Base-by-base conservation (phyloP, 2,329 filamentous ascomycete genomes). In the Aspergillaceae sp. region DNA sequence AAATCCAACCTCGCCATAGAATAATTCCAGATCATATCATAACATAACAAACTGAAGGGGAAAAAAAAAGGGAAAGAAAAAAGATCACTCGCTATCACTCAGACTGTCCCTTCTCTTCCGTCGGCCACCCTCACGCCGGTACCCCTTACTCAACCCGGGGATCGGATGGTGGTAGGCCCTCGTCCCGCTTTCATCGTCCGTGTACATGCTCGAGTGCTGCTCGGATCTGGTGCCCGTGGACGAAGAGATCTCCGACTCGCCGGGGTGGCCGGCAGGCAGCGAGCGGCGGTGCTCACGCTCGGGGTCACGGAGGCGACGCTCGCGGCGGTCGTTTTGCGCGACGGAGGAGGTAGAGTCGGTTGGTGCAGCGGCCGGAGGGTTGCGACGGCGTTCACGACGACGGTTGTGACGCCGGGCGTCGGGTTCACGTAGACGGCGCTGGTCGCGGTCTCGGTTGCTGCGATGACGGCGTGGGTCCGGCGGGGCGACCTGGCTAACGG, bases 111-210 rank as follows among this genome's bases (percentile, higher is more conserved):
- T 67, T 40, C 74, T 61, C 11, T 66, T 63, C 34, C 72, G 65
- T n/a, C 59, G 56, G 11, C 59, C 57, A 8, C 57, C 58, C 33
- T 66, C 63, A 29, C 66, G 65, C 7, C 67, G 61, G 45, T 70
- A 70, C 7, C 66, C 68, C 51, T 67, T 66, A 48, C 69, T 75
- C 55, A 80, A 53, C 0, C 74, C 76, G 0, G 78, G 76, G 42
- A 81, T 76, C 6, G 77, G 71, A 61, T 78, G 77, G 28, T 74
- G 73, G 55, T 81, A 81, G 41, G 68, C 70, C 60, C 76, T 78
- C 8, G 74, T 77, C 7, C 76, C 74, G 0, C 67, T 66, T 4
- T 66, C 67, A 2, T 69, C 62, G 27, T 73, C 67, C 0, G 66
- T 62, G 9, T 64, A 68, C 2, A 69, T 62, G 19, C 68, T 66